Percentiles rank a stretch among this genome's conserved stretches.
Conservation (phyloP, 331 rosid genomes). For the Quercus lobata region DNA sequence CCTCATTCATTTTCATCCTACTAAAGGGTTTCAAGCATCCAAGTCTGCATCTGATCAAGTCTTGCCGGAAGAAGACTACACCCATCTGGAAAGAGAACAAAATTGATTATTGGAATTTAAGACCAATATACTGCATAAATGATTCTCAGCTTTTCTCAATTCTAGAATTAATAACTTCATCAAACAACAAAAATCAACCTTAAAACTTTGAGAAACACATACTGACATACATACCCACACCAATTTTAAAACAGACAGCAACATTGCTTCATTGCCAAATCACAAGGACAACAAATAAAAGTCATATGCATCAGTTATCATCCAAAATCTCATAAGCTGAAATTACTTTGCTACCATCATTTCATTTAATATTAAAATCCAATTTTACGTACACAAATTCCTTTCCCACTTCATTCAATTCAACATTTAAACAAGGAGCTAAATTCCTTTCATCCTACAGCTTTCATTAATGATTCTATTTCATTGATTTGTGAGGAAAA, state of each 20-base stretch:
- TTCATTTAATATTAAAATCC: not conserved
- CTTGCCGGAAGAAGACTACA: conserved; percentile 1
- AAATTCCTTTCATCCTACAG: too few species aligned
- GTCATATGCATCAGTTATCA: not conserved
- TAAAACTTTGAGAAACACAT: not conserved
- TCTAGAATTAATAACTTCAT: not conserved
- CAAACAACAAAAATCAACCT: not conserved
- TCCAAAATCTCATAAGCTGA: not conserved
- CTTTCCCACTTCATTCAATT: not conserved
- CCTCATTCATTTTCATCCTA: not conserved
- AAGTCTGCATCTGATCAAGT: conserved; percentile 8
- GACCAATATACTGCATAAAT: not conserved
- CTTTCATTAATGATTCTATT: too few species aligned
- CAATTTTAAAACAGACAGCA: not conserved
- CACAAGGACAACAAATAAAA: not conserved
- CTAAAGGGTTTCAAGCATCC: conserved; percentile 17
- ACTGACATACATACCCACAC: not conserved
- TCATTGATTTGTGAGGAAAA: not conserved
- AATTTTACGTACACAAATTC: not conserved
- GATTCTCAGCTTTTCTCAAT: not conserved
- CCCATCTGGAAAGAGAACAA: conserved; percentile 37
- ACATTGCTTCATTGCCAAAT: too few species aligned
- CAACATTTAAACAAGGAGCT: not conserved
- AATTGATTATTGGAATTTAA: not conserved
- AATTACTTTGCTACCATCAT: not conserved